phyloP scores from a whole-genome alignment of 495 filamentous ascomycete genomes.

The Penicillium coffeae region DNA sequence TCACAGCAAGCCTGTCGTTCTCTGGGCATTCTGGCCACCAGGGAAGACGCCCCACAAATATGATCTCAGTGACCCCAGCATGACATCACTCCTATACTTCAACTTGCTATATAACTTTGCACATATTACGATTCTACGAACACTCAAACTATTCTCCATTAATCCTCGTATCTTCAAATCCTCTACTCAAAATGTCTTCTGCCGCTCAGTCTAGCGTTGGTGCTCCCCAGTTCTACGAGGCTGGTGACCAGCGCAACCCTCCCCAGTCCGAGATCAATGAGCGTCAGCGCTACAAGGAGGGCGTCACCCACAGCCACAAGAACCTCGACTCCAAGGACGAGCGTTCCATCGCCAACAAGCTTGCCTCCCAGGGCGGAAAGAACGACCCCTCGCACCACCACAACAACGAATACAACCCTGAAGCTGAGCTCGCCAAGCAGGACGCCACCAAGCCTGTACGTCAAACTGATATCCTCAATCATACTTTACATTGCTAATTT shows the following conservation, averaged over 20 bases:
- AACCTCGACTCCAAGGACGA: conserved; percentile 77
- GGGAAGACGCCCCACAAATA: conserved; percentile 24
- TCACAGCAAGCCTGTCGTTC: neutral
- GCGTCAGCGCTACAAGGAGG: conserved; percentile 61
- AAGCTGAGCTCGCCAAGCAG: conserved; percentile 57
- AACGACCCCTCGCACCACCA: conserved; percentile 26
- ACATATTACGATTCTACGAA: conserved; percentile 2
- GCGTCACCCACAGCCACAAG: conserved; percentile 59
- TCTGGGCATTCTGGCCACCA: conserved; percentile 8
- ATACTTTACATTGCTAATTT: neutral
- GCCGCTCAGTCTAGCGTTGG: conserved; percentile 52
- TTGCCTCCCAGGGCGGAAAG: conserved; percentile 56
- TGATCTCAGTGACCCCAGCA: conserved; percentile 36
- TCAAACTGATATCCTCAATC: neutral
- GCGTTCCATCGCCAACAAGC: conserved; percentile 73
- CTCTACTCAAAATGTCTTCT: conserved; percentile 13
- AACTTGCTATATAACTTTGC: neutral
- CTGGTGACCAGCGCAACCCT: conserved; percentile 67
- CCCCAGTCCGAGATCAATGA: conserved; percentile 54
- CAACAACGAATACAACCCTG: conserved; percentile 40
- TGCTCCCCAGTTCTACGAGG: conserved; percentile 50
- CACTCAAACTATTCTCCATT: conserved; percentile 4
- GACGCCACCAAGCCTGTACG: conserved; percentile 67
- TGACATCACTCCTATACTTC: conserved; percentile 30
- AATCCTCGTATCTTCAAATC: neutral